These are phyloP conservation scores for Onygena corvina DNA, from an alignment of 2,329 filamentous ascomycete species.

Conservation along the genomic window DNA sequence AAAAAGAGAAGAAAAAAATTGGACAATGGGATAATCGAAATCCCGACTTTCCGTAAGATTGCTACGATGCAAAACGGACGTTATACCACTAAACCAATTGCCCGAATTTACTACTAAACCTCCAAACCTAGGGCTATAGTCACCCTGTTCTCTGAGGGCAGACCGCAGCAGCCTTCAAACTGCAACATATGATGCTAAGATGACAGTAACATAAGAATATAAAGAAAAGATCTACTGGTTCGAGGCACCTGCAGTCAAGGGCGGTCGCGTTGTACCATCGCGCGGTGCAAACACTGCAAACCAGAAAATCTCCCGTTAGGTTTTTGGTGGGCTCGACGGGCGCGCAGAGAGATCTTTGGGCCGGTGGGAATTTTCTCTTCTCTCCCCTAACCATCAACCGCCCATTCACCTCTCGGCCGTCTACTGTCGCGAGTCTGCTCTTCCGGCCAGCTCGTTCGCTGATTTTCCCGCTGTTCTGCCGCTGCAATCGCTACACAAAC, in stretches of 20 bases:
- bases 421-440: background rate
- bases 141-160: too few relatives aligned
- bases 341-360: background rate
- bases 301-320: background rate
- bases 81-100: constrained; percentile 21
- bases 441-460: background rate
- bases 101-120: constrained; percentile 7
- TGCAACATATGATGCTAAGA: background rate
- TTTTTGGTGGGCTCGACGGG: background rate
- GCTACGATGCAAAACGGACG: constrained; percentile 20
- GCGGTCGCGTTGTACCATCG: too few relatives aligned
- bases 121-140: too few relatives aligned
- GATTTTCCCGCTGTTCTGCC: too few relatives aligned
- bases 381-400: background rate
- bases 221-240: too few relatives aligned
- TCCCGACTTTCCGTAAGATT: constrained; percentile 19
- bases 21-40: constrained; percentile 22
- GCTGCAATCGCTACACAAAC: too few relatives aligned
- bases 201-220: too few relatives aligned
- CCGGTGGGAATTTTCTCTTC: background rate
- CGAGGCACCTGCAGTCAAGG: too few relatives aligned
- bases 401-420: background rate
- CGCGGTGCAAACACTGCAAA: background rate
- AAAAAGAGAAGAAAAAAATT: constrained; percentile 13
- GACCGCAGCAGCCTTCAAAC: too few relatives aligned